Evolutionary conservation across 768 basidiomycete species (phyloP), one percentile per base, ranked within the genome.

Genomic region (Amanita inopinata): DNA sequence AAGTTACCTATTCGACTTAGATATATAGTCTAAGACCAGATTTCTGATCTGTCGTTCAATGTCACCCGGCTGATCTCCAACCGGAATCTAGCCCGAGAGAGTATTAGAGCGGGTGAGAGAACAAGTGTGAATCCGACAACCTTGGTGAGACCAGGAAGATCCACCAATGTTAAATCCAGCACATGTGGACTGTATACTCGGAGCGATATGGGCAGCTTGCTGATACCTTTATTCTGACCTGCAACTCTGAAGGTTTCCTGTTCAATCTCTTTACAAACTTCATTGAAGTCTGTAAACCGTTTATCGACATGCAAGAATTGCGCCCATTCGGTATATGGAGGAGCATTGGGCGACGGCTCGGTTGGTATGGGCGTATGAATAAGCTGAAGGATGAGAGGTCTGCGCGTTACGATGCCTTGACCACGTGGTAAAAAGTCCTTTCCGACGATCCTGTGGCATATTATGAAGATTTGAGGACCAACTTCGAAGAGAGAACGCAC

Each of bases 171-270:
- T 54, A 99, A 64, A 60, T 98, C 94, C 51, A 98, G 67, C 25
- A 99, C 96, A 52, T 91, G 79, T 17, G 94, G 92, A 47, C 92
- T 96, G 61, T 85, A 93, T 67, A 99, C 96, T 58, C 90, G 77
- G 35, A 99, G 71, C 46, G 92, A 89, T 54, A 98, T 98, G 1
- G 94, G 93, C 35, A 96, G 62, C 58, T 93, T 92, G 65, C 90
- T 93, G 46, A 99, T 84, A 33, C 96, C 96, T 64, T 98, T 99
- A 63, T 98, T 98, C 69, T 97, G 93, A 0, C 96, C 96, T 0
- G 96, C 96, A 12, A 99, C 93, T 33, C 96, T 71, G 61, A 83
- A 92, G 1, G 96, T 99, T 69, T 99, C 96, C 58, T 88, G 83
- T 62, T 99, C 96, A 46, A 99, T 99, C 67, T 99, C 96, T 51